Evolutionary conservation across 108 stramenopile species (phyloP).

Genomic region (Nitzschia sp.): DNA sequence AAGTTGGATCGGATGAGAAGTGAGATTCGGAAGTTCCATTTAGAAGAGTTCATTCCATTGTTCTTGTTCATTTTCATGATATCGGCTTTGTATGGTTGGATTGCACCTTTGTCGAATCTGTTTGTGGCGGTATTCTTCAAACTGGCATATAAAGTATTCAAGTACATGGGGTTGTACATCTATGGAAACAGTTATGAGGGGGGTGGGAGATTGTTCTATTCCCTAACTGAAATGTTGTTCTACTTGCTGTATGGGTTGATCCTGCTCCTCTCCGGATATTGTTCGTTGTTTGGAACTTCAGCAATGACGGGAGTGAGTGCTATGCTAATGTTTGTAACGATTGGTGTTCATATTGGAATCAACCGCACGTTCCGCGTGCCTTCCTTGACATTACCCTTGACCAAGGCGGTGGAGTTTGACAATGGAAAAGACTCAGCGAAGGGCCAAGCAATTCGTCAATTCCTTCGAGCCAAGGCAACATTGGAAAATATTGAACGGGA

Average conservation of each 20-base stretch:
- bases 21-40: slow-evolving; percentile 20
- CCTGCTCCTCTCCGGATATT: slow-evolving; percentile 6
- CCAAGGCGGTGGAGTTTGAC: neutral
- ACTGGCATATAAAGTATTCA: slow-evolving; percentile 52
- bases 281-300: slow-evolving; percentile 8
- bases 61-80: slow-evolving; percentile 30
- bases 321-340: slow-evolving; percentile 4
- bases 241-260: slow-evolving; percentile 34
- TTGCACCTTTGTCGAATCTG: slow-evolving; percentile 22
- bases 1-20: slow-evolving; percentile 3
- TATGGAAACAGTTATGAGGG: slow-evolving; percentile 55
- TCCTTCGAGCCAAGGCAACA: neutral
- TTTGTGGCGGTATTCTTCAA: slow-evolving; percentile 55
- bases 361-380: neutral
- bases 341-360: neutral
- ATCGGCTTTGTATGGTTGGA: slow-evolving; percentile 25
- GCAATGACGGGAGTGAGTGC: slow-evolving; percentile 3
- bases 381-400: neutral
- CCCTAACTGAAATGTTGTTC: slow-evolving; percentile 49
- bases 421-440: neutral
- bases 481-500: neutral
- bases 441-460: neutral
- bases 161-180: slow-evolving; percentile 51
- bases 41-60: slow-evolving; percentile 23
- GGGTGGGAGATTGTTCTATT: slow-evolving; percentile 55